Conservation (phyloP, 164 flowering plant genomes). For the Tetracentron sinense region DNA sequence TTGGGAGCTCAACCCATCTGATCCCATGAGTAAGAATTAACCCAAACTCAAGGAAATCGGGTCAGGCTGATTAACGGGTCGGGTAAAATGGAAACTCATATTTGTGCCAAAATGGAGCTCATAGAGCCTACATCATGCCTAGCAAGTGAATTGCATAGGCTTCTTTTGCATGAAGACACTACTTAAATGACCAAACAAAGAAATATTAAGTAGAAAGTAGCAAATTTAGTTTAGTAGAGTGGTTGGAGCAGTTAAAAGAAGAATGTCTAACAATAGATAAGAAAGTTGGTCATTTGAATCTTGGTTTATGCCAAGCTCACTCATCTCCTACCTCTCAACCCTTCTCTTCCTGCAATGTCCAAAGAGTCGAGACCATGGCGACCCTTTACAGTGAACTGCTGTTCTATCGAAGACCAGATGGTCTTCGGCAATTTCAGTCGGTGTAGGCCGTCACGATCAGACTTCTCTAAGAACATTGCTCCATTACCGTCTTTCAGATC, state of each 20-base stretch:
- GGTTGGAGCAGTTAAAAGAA: constrained; percentile 79
- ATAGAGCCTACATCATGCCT: background rate
- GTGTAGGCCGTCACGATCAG: constrained; percentile 53
- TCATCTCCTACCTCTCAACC: constrained; percentile 5
- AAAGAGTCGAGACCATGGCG: constrained; percentile 52
- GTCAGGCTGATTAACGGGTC: too few relatives aligned
- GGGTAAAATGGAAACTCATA: too few relatives aligned
- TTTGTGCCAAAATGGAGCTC: background rate
- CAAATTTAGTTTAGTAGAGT: constrained; percentile 47
- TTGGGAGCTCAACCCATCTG: too few relatives aligned
- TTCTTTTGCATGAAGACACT: constrained; percentile 17
- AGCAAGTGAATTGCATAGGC: background rate
- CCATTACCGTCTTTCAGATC: constrained; percentile 76
- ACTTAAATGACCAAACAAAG: constrained; percentile 10
- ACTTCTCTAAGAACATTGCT: constrained; percentile 57
- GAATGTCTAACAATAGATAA: constrained; percentile 13
- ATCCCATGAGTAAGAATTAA: too few relatives aligned
- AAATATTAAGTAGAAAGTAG: constrained; percentile 4
- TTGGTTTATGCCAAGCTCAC: background rate
- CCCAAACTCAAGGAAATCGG: too few relatives aligned
- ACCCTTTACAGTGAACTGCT: constrained; percentile 73
- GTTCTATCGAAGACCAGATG: constrained; percentile 58
- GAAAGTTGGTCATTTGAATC: constrained; percentile 1
- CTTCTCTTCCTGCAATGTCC: constrained; percentile 16
- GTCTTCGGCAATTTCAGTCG: constrained; percentile 53